phyloP scores from a whole-genome alignment of 2,329 filamentous ascomycete species.

The Penicillium sp. region DNA sequence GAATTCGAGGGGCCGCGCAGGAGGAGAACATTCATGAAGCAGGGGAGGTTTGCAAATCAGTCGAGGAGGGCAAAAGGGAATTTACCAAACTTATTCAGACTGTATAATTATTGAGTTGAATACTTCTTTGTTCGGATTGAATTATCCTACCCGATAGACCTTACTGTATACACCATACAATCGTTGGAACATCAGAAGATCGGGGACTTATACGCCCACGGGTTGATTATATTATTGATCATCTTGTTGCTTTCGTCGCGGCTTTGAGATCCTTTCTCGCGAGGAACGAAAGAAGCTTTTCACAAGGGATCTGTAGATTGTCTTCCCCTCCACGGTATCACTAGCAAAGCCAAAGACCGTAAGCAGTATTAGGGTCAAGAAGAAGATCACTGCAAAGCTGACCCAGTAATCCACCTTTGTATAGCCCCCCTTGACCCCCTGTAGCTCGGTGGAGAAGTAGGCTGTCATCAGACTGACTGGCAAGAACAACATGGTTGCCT shows the following conservation, averaged over 20 bases:
- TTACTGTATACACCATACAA: too few relatives aligned
- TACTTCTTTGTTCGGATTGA: too few relatives aligned
- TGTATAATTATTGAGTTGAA: too few relatives aligned
- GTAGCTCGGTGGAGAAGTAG: conserved; percentile 70
- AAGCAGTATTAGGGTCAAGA: conserved; percentile 59
- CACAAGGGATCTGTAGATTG: conserved; percentile 49
- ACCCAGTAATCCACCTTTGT: conserved; percentile 66
- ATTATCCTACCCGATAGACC: too few relatives aligned
- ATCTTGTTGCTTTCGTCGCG: conserved; percentile 7
- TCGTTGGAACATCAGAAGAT: too few relatives aligned
- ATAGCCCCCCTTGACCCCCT: conserved; percentile 58
- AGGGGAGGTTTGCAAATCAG: too few relatives aligned
- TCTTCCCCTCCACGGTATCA: conserved; percentile 57
- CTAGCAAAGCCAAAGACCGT: conserved; percentile 59
- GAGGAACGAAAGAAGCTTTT: conserved; percentile 37
- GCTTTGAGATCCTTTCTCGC: conserved; percentile 25
- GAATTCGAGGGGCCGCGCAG: too few relatives aligned
- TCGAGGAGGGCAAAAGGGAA: too few relatives aligned
- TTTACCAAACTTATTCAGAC: too few relatives aligned
- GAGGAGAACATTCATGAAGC: too few relatives aligned
- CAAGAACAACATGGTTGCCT: conserved; percentile 73
- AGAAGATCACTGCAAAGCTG: conserved; percentile 64
- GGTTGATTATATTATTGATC: background rate
- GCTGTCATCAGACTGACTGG: conserved; percentile 73
- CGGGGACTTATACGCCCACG: too few relatives aligned